Base-by-base conservation (phyloP, 306 rosid genomes). In the Citrullus colocynthis region DNA sequence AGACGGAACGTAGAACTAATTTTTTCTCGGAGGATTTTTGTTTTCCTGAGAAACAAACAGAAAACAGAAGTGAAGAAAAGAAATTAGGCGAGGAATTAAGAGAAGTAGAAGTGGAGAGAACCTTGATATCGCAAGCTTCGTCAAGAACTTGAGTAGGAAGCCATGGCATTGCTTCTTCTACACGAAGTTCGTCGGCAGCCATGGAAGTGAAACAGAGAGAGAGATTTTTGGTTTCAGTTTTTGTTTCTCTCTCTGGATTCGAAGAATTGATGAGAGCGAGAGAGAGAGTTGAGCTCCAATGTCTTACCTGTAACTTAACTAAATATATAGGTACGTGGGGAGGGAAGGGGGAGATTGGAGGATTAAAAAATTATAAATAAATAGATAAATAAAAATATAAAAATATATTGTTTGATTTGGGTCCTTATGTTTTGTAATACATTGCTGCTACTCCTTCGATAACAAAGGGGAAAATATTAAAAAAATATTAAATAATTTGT, bases 231-330 rank as follows among this genome's bases (percentile, higher is more conserved):
- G 5, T 24, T 42, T 44, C 42, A 7, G 76, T 49, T 72, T 72
- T 18, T 17, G 13, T 72, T 49, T 49, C 15, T 72, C 28, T 28
- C 76, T 49, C 8, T 72, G 30, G 59, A 72, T 13, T 32, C 2
- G 71, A 24, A n/a, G 78, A 75, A 41, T 36, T 49, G 39, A 15
- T 30, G 73, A 78, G 85, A 65, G 28, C n/a, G n/a, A 24, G 80
- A 66, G 83, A 79, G 81, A 64, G 62, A 36, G 64, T 18, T 73
- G 88, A 85, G 89, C 83, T 88, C 86, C 88, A 89, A 85, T 85
- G 79, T 86, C 85, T 83, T 73, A 84, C 85, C 89, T 86, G 91
- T 81, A 84, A 80, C 87, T 78, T 66, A 91, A 87, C 95, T 85
- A 87, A 52, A 67, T 67, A 39, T 67, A 83, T 81, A 81, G 80